Percentiles rank a stretch among this genome's conserved stretches.
These are phyloP conservation scores for Lepidopterella palustris DNA, from an alignment of 495 filamentous ascomycete genomes.

Conservation along the genomic window DNA sequence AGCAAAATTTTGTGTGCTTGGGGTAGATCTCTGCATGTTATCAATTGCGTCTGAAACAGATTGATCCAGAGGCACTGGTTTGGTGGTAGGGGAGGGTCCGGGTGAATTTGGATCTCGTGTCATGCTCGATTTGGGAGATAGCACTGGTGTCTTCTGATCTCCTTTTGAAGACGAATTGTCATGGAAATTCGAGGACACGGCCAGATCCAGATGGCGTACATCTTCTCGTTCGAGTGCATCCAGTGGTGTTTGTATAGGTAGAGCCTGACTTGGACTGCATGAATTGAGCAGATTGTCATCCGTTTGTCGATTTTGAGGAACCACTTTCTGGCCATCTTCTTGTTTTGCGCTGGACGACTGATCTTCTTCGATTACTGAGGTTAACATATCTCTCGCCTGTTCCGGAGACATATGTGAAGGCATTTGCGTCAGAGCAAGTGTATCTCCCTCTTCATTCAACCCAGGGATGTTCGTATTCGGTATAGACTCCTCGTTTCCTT, in stretches of 20 bases:
- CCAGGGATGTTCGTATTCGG: conserved; percentile 40
- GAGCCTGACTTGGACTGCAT: neutral
- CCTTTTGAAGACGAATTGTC: conserved; percentile 16
- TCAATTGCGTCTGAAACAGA: conserved; percentile 17
- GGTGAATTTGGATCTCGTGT: conserved; percentile 7
- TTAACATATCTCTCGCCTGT: conserved; percentile 47
- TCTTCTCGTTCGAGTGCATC: conserved; percentile 42
- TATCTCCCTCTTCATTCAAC: conserved; percentile 43
- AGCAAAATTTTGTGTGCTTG: neutral
- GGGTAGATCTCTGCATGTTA: conserved; percentile 19
- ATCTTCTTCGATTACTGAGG: conserved; percentile 65
- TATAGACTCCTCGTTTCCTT: conserved; percentile 27
- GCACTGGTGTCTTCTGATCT: conserved; percentile 19
- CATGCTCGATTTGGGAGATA: conserved; percentile 1
- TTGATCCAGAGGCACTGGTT: conserved; percentile 18
- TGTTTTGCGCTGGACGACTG: conserved; percentile 8
- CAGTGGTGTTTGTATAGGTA: conserved; percentile 35
- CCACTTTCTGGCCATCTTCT: neutral
- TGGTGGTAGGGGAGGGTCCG: conserved; percentile 2
- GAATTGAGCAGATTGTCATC: neutral
- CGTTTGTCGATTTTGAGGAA: neutral
- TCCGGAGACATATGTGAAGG: conserved; percentile 54
- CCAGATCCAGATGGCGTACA: conserved; percentile 66
- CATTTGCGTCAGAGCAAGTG: conserved; percentile 24
- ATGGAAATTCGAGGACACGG: conserved; percentile 46